phyloP scores from a whole-genome alignment of 1,284 basidiomycete genomes.

The Somion occarium region DNA sequence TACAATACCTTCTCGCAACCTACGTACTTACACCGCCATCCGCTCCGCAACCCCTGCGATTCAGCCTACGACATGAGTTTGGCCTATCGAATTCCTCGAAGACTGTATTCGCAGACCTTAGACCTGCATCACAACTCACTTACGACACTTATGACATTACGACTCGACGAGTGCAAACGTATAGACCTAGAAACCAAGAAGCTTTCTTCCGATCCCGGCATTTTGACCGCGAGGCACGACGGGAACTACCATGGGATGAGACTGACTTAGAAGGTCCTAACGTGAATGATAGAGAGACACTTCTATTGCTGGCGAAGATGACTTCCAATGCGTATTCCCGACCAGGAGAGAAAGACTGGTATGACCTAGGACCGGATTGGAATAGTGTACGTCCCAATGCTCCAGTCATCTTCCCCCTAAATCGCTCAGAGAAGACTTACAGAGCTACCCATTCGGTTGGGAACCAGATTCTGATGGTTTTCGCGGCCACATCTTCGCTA shows the following conservation, averaged over 20 bases:
- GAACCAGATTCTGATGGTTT: conserved; percentile 84
- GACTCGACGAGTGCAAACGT: conserved; percentile 9
- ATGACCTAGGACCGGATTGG: conserved; percentile 65
- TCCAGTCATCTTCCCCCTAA: conserved; percentile 5
- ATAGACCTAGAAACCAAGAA: conserved; percentile 40
- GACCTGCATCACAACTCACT: conserved; percentile 1
- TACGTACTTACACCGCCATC: background rate
- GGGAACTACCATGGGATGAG: conserved; percentile 52
- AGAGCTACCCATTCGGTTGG: conserved; percentile 93
- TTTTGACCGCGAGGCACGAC: conserved; percentile 15
- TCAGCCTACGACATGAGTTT: conserved; percentile 4
- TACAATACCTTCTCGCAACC: conserved; percentile 7
- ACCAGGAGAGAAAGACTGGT: conserved; percentile 67
- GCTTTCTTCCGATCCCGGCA: conserved; percentile 42
- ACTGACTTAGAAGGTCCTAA: conserved; percentile 61
- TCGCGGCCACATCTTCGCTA: conserved; percentile 89
- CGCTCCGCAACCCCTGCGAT: background rate
- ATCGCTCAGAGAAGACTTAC: conserved; percentile 2
- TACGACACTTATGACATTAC: conserved; percentile 2
- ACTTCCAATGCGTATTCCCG: conserved; percentile 75
- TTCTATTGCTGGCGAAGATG: conserved; percentile 90
- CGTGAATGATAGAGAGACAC: conserved; percentile 71
- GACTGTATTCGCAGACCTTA: conserved; percentile 20
- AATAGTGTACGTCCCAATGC: conserved; percentile 42
- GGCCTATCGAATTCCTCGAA: conserved; percentile 11